Evolutionary conservation across 139 green algal genomes (phyloP), one percentile per base, ranked within the genome.

Genomic region (Dunaliella primolecta): DNA sequence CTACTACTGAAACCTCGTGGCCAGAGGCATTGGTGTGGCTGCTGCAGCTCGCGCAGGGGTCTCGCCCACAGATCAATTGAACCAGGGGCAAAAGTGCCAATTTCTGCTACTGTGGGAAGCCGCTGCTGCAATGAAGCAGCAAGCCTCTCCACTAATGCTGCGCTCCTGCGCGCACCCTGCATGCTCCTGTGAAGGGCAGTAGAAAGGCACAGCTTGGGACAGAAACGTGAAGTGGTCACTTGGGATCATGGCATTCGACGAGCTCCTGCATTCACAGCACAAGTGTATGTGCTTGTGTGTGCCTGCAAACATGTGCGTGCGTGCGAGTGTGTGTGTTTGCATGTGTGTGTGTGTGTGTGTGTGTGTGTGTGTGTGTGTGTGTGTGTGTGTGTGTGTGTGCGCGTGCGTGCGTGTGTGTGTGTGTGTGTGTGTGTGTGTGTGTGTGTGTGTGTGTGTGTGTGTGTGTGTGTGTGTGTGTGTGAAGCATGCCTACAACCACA

Each of bases 381-480:
- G 29, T 23, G 71, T 32, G 71, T 3, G 29, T 77, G 71, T n/a
- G 71, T 32, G 75, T 36, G 75, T 38, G n/a, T 2, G n/a, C 2
- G 21, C 75, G 27, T 36, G 75, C 33, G 75, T 80, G 75, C n/a
- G n/a, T 32, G 75, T 80, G n/a, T 32, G n/a, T 80, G 75, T 33
- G 46, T 80, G 75, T 33, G 27, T 32, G n/a, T 38, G n/a, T 32
- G n/a, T 36, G 75, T 32, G 29, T 37, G 29, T 33, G n/a, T n/a
- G n/a, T n/a, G n/a, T n/a, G n/a, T n/a, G n/a, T n/a, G n/a, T n/a
- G n/a, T n/a, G n/a, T n/a, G 21, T 80, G 75, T 33, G 21, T 32
- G 7, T 36, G 75, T 27, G 29, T 32, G 7, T 36, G 27, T 33
- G 29, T 23, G 75, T 36, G 30, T 80, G 75, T 36, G n/a, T n/a